Evolutionary conservation across 2,329 filamentous ascomycete genomes (phyloP).

Genomic region (Penicillium sp.): DNA sequence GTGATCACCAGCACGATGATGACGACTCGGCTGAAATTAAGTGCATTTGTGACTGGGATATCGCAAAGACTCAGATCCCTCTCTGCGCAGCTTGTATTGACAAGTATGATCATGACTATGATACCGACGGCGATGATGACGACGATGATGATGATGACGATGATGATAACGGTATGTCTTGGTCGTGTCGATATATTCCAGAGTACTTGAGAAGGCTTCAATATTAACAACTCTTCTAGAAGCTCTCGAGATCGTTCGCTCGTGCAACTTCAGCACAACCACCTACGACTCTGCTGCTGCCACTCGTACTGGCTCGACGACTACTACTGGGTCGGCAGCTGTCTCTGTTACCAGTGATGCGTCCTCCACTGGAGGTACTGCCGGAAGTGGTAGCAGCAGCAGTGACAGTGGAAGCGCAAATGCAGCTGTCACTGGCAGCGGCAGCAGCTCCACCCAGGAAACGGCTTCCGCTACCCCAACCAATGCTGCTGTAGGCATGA

Average conservation of each 20-base stretch:
- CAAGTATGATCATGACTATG: slow-evolving; percentile 24
- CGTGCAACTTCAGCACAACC: slow-evolving; percentile 33
- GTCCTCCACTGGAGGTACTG: not conserved
- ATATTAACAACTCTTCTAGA: slow-evolving; percentile 21
- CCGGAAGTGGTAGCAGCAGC: slow-evolving; percentile 2
- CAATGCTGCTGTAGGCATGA: slow-evolving; percentile 18
- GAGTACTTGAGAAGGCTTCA: not conserved
- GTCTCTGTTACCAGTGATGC: slow-evolving; percentile 8
- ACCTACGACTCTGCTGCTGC: slow-evolving; percentile 30
- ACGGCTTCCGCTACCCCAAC: slow-evolving; percentile 17
- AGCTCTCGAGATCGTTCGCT: slow-evolving; percentile 35
- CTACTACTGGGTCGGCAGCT: not conserved
- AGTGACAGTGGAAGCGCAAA: not conserved
- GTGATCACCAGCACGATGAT: slow-evolving; percentile 28
- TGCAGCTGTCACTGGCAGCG: slow-evolving; percentile 3
- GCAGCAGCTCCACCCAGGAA: not conserved
- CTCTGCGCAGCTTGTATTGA: slow-evolving; percentile 39
- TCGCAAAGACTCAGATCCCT: slow-evolving; percentile 31
- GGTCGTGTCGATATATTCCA: not conserved
- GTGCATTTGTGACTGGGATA: slow-evolving; percentile 34
- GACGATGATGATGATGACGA: slow-evolving; percentile 12
- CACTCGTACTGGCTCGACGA: slow-evolving; percentile 16
- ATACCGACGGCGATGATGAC: slow-evolving; percentile 15
- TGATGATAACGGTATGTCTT: slow-evolving; percentile 14
- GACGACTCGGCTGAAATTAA: slow-evolving; percentile 30